Evolutionary conservation across 495 filamentous ascomycete genomes (phyloP), one percentile per base, ranked within the genome.

Genomic region (Rostrohypoxylon terebratum): DNA sequence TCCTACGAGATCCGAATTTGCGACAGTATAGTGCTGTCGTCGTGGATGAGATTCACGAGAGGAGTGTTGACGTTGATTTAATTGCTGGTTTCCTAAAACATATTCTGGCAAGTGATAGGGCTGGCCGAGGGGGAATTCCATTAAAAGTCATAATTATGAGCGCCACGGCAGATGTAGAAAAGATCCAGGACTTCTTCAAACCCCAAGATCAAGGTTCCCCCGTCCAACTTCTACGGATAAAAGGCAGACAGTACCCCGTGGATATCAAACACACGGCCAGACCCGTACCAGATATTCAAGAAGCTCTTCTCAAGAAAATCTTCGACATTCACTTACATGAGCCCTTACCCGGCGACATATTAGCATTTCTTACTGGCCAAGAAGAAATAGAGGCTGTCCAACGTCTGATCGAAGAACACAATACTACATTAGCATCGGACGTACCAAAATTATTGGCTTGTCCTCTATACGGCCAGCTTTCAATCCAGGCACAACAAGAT

Each of bases 1-100:
- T 98, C 83, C 80, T 98, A 47, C 86, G 90, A 60, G 96, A 98
- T 78, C 93, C 95, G 1, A 84, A 88, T 78, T 81, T 99, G 71
- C 87, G 84, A 31, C 88, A 91, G 74, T 99, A 99, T 77, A 95
- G 93, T 69, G 93, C 91, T 1, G 86, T 99, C 2, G 86, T 98
- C 54, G 92, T 99, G 9, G 96, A 99, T 82, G 96, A 99, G 76
- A 94, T 98, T 2, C 96, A 99, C 81, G 96, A 99, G 81, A 87
- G 96, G 62, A 96, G 95, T 62, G 88, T 97, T n/a, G 97, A 97
- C 75, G 95, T 97, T 14, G 96, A 99, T 83, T 80, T 98, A 54
- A 82, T 96, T 0, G 83, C 93, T 55, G 96, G 96, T 0, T 98
- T 99, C 72, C 79, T 98, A 68, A 92, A 90, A 75, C 90, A 91